Evolutionary conservation across 1,284 basidiomycete species (phyloP).

Genomic region (Anthracocystis walkeri): DNA sequence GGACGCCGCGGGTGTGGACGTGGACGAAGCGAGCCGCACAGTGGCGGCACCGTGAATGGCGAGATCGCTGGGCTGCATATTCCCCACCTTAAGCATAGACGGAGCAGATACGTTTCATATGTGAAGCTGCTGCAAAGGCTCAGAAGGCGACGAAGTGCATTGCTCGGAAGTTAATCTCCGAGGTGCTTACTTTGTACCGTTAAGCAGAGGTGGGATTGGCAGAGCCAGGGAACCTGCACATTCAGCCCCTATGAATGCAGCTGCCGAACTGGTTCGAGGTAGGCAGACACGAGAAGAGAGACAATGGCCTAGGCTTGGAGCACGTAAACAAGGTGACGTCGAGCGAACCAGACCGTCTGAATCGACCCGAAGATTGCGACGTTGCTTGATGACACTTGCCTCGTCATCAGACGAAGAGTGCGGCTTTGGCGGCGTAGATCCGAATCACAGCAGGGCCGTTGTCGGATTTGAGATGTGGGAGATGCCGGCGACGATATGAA

Average conservation of each 20-base stretch:
- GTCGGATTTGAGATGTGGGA: background rate
- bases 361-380: background rate
- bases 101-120: background rate
- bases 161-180: background rate
- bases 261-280: background rate
- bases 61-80: background rate
- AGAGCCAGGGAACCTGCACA: no score
- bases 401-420: background rate
- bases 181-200: background rate
- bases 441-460: background rate
- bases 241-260: background rate
- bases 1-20: conserved; percentile 2
- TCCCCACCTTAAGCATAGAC: background rate
- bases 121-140: conserved; percentile 4
- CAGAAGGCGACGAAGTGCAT: background rate
- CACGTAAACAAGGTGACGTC: background rate
- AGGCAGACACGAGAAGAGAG: background rate
- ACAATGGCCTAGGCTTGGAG: background rate
- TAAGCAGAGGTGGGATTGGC: background rate
- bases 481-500: background rate
- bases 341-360: no score
- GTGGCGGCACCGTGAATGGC: background rate
- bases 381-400: background rate
- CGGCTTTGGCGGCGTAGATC: background rate
- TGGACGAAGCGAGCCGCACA: background rate